Conservation (phyloP, 2,329 filamentous ascomycete species). For the Xylaria sp. region DNA sequence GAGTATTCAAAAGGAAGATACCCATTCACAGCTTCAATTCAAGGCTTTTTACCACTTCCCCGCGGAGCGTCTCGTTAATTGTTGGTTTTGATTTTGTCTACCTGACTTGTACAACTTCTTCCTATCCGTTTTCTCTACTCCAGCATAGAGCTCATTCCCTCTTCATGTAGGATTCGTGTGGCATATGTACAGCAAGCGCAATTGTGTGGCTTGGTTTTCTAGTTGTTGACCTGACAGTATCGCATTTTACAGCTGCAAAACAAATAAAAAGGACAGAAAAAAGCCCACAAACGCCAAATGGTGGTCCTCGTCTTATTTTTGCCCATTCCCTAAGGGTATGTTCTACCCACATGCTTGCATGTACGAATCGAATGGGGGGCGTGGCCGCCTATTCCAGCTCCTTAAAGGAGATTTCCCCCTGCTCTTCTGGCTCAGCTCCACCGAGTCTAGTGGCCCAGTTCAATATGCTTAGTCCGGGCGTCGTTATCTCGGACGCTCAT, state of each 20-base stretch:
- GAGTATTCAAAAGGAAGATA: conserved; percentile 19
- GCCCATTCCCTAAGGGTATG: conserved; percentile 22
- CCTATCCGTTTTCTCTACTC: conserved; percentile 1
- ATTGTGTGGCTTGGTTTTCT: conserved; percentile 7
- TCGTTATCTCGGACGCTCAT: not conserved
- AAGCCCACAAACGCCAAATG: conserved; percentile 17
- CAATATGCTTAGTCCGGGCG: conserved; percentile 7
- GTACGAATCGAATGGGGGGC: conserved; percentile 20
- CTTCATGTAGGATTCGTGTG: not conserved
- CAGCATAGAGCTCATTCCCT: not conserved
- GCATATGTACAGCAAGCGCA: conserved; percentile 26
- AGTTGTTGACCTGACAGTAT: not conserved
- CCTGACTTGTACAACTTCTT: not conserved
- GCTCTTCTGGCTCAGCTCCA: not conserved
- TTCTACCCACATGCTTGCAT: conserved; percentile 25
- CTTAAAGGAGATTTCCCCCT: conserved; percentile 23
- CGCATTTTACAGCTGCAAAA: conserved; percentile 9
- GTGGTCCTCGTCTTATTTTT: conserved; percentile 13
- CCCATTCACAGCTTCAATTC: conserved; percentile 5
- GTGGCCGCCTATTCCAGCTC: conserved; percentile 22
- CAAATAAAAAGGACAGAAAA: too few relatives aligned
- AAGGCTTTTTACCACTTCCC: conserved; percentile 6
- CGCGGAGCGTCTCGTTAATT: not conserved
- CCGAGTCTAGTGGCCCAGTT: not conserved
- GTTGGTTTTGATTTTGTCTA: not conserved